A percentile compares a stretch with the other conserved stretches of the same genome.
These are phyloP conservation scores for Mycena polygramma DNA, from an alignment of 768 basidiomycete species.

Conservation along the genomic window DNA sequence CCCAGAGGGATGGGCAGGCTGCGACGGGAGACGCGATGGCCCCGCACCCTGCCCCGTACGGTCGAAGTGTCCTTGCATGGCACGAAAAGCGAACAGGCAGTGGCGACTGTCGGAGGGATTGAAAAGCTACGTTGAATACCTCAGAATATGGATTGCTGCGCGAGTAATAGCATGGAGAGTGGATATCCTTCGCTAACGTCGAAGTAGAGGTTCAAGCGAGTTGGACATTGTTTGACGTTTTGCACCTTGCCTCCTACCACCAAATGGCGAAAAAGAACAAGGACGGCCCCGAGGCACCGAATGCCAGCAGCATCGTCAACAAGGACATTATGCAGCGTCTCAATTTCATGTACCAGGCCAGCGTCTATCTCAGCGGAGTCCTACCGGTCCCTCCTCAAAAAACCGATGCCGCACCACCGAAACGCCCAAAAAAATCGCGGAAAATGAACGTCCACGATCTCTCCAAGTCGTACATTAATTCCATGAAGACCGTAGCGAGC, in stretches of 20 bases:
- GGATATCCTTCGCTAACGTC: no score
- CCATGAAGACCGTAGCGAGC: conserved; percentile 79
- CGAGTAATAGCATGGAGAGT: no score
- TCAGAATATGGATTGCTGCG: no score
- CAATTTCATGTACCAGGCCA: conserved; percentile 89
- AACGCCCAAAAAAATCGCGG: conserved; percentile 40
- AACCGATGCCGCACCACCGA: conserved; percentile 33
- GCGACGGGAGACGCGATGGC: conserved; percentile 43
- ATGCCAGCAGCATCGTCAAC: conserved; percentile 70
- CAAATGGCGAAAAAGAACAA: conserved; percentile 79
- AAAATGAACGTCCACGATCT: conserved; percentile 61
- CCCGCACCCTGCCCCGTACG: conserved; percentile 42
- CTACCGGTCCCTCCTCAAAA: conserved; percentile 34
- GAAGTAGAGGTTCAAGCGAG: no score
- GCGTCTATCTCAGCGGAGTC: conserved; percentile 67
- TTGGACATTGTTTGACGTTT: no score
- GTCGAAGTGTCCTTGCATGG: no score
- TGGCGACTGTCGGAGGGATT: no score
- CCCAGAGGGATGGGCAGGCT: background rate
- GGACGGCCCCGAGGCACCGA: conserved; percentile 61
- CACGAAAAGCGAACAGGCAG: no score
- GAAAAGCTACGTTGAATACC: no score
- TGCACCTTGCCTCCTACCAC: conserved; percentile 6
- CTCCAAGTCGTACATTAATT: conserved; percentile 71
- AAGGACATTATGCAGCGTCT: conserved; percentile 85